Evolutionary conservation across 2,329 filamentous ascomycete genomes (phyloP), one percentile per base, ranked within the genome.

Genomic region (Trichoderma harzianum): DNA sequence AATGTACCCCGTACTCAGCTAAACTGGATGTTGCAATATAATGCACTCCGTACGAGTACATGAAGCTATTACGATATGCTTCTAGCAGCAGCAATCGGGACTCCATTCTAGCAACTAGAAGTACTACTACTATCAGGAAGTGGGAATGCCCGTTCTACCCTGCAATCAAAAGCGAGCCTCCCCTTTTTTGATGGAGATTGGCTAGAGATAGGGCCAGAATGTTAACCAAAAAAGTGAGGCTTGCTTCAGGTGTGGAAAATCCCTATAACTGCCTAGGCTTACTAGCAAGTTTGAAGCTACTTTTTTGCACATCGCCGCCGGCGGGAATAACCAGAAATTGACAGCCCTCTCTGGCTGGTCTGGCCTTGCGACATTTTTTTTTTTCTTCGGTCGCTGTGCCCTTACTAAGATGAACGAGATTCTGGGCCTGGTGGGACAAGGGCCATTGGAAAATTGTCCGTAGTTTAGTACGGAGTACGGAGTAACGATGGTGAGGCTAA

Each of bases 1-100:
- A 57, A 67, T 67, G 64, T 67, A 67, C 64, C 64, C 64, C 64
- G 64, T 67, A 67, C 64, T 67, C 53, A 24, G 43, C 64, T 55
- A 55, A 58, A 36, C 34, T 67, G 34, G 24, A 67, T 67, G 24
- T 34, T 43, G 53, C 64, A 28, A 43, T 30, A 58, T 43, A 28
- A n/a, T 32, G 24, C 64, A 55, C 51, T 55, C 51, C 51, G 64
- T 55, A n/a, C 24, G 30, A 39, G 64, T 57, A 58, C 51, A 58
- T 67, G 64, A 67, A 67, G 64, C 64, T 53, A 67, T 58, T 28
- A 36, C 34, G 34, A 36, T 36, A 63, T 43, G 64, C 32, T 30
- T 58, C 51, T 67, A 67, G 64, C n/a, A 65, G n/a, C 10, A 32
- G 32, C 57, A 39, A 39, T 39, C 26, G 53, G 47, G 36, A 58